These are phyloP conservation scores for Colletotrichum spaethianum DNA, from an alignment of 2,329 filamentous ascomycete species.

Conservation along the genomic window DNA sequence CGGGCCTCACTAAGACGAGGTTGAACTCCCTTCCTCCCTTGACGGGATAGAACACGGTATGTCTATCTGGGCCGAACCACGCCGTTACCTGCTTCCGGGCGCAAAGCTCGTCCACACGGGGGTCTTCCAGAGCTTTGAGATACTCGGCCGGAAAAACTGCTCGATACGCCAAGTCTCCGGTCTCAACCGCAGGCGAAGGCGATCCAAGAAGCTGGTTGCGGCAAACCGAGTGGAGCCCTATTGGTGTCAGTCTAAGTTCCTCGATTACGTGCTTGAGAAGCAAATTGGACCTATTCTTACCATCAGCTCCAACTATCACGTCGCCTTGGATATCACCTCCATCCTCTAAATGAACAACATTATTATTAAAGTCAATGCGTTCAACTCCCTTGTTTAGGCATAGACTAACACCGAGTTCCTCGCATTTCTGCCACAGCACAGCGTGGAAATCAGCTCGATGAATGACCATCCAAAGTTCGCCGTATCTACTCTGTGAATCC, in stretches of 20 bases:
- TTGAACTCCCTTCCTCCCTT: slow-evolving; percentile 22
- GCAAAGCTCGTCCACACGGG: slow-evolving; percentile 11
- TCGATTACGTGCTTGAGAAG: neutral
- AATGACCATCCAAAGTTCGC: slow-evolving; percentile 20
- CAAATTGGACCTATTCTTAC: neutral
- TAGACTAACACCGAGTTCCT: slow-evolving; percentile 7
- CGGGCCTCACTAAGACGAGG: slow-evolving; percentile 5
- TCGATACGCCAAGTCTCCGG: slow-evolving; percentile 23
- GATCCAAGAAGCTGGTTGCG: slow-evolving; percentile 24
- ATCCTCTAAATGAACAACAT: neutral
- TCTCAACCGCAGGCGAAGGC: slow-evolving; percentile 13
- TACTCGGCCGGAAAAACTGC: neutral
- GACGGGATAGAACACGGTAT: slow-evolving; percentile 24
- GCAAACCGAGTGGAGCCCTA: slow-evolving; percentile 23
- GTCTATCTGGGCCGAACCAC: slow-evolving; percentile 24
- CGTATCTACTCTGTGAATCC: neutral
- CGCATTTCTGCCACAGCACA: slow-evolving; percentile 17
- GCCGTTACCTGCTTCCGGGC: slow-evolving; percentile 16
- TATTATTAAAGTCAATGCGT: slow-evolving; percentile 22
- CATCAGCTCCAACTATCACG: slow-evolving; percentile 26
- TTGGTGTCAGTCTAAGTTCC: neutral
- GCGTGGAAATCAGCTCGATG: slow-evolving; percentile 26
- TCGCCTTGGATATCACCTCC: slow-evolving; percentile 23
- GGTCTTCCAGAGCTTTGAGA: slow-evolving; percentile 21
- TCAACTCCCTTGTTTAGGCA: slow-evolving; percentile 16